These are phyloP conservation scores for Galerina sulciceps DNA, from an alignment of 768 basidiomycete species.

Conservation along the genomic window DNA sequence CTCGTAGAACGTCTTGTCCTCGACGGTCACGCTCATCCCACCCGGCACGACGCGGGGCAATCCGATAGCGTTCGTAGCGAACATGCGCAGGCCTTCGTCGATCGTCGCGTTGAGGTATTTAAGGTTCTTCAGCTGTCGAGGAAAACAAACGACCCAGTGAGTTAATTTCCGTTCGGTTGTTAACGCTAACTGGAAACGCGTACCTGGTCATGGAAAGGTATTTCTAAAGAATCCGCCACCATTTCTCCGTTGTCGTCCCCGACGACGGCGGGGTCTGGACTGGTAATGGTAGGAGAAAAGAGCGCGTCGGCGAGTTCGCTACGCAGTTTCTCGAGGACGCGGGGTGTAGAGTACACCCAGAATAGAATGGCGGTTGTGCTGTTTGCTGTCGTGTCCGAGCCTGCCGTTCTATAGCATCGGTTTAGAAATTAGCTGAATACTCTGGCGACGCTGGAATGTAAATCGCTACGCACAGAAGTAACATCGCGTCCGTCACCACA, in stretches of 20 bases:
- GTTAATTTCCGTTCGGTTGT: not conserved
- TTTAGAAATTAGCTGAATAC: not conserved
- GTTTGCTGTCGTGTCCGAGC: slow-evolving; percentile 5
- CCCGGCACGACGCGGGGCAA: not conserved
- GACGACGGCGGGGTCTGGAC: not conserved
- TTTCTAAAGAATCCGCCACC: not conserved
- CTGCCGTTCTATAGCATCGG: not conserved
- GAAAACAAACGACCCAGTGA: not conserved
- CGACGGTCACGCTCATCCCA: not conserved
- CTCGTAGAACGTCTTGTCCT: slow-evolving; percentile 2
- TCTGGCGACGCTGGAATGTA: too few relatives aligned
- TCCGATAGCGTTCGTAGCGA: slow-evolving; percentile 4
- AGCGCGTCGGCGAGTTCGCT: not conserved
- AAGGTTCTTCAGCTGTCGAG: not conserved
- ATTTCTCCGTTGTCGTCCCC: not conserved
- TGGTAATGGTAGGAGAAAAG: not conserved
- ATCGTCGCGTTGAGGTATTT: slow-evolving; percentile 5
- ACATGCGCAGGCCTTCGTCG: slow-evolving; percentile 6
- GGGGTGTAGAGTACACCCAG: slow-evolving; percentile 6
- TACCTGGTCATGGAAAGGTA: slow-evolving; percentile 7
- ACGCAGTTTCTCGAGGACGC: not conserved
- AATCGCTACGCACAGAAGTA: not conserved
- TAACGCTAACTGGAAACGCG: not conserved
- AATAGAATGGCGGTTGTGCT: slow-evolving; percentile 5
- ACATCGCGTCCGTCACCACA: slow-evolving; percentile 5